Evolutionary conservation across 805 yeast species (phyloP).

Genomic region (Kazachstania viticola): DNA sequence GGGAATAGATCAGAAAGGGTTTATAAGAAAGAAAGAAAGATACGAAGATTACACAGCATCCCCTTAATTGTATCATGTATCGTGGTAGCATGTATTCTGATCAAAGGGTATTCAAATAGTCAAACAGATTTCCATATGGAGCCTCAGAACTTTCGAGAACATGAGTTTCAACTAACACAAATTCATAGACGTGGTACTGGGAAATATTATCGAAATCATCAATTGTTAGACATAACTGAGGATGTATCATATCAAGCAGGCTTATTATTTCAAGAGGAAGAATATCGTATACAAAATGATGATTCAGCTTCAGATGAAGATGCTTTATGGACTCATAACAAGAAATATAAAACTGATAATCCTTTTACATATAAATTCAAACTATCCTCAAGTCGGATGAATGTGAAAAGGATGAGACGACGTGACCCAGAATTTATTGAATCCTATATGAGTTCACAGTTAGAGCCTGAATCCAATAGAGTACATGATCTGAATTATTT

Average conservation of each 20-base stretch:
- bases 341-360: constrained; percentile 11
- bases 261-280: constrained; percentile 5
- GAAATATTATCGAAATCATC: constrained; percentile 5
- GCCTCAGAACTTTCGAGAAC: too few species aligned
- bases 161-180: constrained; percentile 14
- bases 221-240: constrained; percentile 13
- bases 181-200: constrained; percentile 20
- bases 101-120: too few species aligned
- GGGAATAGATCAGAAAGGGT: too few species aligned
- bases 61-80: too few species aligned
- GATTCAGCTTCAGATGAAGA: constrained; percentile 1
- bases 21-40: too few species aligned
- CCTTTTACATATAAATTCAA: constrained; percentile 17
- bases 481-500: constrained; percentile 4
- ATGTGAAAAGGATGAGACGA: constrained; percentile 30
- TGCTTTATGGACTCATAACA: constrained; percentile 14
- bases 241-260: constrained; percentile 10
- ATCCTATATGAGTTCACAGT: neutral
- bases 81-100: too few species aligned
- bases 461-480: neutral
- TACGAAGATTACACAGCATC: too few species aligned
- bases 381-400: constrained; percentile 6
- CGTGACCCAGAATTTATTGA: constrained; percentile 46
- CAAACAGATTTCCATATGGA: too few species aligned
- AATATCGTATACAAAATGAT: constrained; percentile 1